These are phyloP conservation scores for Tetraselmis striata DNA, from an alignment of 139 green algal genomes.

Conservation along the genomic window DNA sequence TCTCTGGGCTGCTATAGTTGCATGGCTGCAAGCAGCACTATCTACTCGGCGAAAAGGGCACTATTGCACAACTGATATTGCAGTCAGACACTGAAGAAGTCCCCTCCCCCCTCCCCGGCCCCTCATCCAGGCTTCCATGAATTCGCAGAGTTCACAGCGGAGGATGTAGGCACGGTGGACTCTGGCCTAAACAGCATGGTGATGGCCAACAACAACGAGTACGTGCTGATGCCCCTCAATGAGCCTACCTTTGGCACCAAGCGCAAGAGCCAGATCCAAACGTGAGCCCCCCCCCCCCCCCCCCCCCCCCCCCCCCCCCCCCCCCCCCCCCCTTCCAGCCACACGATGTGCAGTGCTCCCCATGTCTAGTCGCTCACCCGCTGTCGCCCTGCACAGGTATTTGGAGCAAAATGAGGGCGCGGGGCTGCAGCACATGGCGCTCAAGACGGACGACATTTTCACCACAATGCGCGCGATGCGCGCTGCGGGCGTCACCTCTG, in stretches of 20 bases:
- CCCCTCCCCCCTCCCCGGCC: neutral
- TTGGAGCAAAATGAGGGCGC: constrained; percentile 96
- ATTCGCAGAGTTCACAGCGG: constrained; percentile 94
- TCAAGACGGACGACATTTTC: constrained; percentile 94
- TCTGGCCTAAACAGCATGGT: constrained; percentile 85
- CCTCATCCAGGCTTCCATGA: constrained; percentile 79
- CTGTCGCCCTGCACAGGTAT: constrained; percentile 95
- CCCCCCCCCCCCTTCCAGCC: no score
- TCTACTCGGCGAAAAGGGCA: no score
- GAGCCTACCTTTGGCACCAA: constrained; percentile 91
- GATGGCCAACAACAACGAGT: constrained; percentile 87
- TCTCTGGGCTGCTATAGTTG: neutral
- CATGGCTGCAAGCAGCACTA: neutral
- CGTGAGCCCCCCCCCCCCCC: no score
- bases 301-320: no score
- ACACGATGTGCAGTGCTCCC: no score
- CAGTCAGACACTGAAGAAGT: neutral
- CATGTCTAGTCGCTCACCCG: no score
- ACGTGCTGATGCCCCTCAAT: constrained; percentile 93
- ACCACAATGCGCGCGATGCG: constrained; percentile 71
- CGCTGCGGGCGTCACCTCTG: constrained; percentile 21
- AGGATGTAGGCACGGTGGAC: constrained; percentile 95
- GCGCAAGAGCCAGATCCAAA: constrained; percentile 70
- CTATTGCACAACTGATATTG: no score
- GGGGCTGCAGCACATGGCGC: constrained; percentile 94